Conservation (phyloP, 495 filamentous ascomycete species). For the Viridothelium virens region DNA sequence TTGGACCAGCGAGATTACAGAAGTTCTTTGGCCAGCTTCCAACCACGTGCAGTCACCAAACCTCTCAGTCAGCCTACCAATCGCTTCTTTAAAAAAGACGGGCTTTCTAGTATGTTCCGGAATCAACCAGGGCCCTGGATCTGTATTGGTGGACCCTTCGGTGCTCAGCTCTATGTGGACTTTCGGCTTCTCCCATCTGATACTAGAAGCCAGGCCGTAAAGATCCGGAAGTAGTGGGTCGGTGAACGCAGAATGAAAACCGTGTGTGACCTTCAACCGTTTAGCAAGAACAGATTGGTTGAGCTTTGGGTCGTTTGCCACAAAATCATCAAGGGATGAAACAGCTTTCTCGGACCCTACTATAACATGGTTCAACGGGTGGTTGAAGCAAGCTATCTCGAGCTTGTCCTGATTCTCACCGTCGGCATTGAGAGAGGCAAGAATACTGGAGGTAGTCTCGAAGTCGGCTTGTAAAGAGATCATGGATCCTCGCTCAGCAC, state of each 20-base stretch:
- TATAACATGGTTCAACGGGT: neutral
- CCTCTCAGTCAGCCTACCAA: neutral
- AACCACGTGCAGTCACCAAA: neutral
- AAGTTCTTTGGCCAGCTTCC: neutral
- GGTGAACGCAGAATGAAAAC: neutral
- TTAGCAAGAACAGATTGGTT: neutral
- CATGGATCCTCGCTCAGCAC: neutral
- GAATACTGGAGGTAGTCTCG: neutral
- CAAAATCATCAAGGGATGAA: neutral
- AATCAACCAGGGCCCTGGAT: neutral
- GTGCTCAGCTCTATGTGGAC: neutral
- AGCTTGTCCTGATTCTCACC: neutral
- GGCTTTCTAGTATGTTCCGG: neutral
- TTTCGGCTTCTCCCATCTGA: neutral
- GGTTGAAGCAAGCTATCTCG: neutral
- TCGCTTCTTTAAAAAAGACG: neutral
- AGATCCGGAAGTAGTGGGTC: neutral
- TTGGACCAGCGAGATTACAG: neutral
- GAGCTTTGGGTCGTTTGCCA: neutral
- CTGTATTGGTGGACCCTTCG: neutral
- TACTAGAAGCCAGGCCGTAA: neutral
- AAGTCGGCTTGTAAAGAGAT: neutral
- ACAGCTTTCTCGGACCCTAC: neutral
- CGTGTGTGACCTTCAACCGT: neutral
- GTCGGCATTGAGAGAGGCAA: neutral